Base-by-base conservation (phyloP, 371 early-diverging fungal genomes). In the Rhizopus sp. region DNA sequence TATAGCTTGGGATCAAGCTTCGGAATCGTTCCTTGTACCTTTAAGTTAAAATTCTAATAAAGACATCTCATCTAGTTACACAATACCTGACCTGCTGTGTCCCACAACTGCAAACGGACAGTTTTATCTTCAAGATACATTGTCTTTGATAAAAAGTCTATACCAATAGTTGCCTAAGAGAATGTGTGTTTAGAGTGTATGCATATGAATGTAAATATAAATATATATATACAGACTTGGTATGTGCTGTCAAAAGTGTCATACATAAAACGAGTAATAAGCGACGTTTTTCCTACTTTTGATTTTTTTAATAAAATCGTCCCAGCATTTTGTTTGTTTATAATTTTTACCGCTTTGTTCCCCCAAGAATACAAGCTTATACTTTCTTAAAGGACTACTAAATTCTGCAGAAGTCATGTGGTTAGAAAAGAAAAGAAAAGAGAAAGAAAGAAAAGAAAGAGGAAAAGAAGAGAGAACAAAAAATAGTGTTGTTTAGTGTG, bases 71-170 rank as follows among this genome's bases (percentile, higher is more conserved):
- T 8, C 7, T 3, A 9, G 32, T 42, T 4, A 35, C 46, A 39
- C 31, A 9, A 64, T 85, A 95, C 96, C 83, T 99, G 99, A 12
- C 99, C 99, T 29, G 99, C 99, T 8, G 99, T 99, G 70, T 99
- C 99, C 99, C 99, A 99, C 47, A 99, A 86, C 76, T 99, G 99
- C 39, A 99, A 83, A 49, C 99, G 90, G 16, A 98, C 93, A 7
- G 95, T 96, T 50, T 94, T 88, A 72, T 95, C 96, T 59, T 97
- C 97, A 54, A 99, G 75, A 65, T 94, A 92, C 91, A 99, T 93
- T 7, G 99, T 99, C 80, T 99, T 99, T 29, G 95, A 95, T 54
- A 99, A 74, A 74, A 99, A 99, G 74, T 99, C 99, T 63, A 99
- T 97, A 60, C 99, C 99, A 59, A 99, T 99, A 12, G 99, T 99